These are phyloP conservation scores for Eleusine coracana DNA, from an alignment of 176 grass and related monocot species.

Conservation along the genomic window DNA sequence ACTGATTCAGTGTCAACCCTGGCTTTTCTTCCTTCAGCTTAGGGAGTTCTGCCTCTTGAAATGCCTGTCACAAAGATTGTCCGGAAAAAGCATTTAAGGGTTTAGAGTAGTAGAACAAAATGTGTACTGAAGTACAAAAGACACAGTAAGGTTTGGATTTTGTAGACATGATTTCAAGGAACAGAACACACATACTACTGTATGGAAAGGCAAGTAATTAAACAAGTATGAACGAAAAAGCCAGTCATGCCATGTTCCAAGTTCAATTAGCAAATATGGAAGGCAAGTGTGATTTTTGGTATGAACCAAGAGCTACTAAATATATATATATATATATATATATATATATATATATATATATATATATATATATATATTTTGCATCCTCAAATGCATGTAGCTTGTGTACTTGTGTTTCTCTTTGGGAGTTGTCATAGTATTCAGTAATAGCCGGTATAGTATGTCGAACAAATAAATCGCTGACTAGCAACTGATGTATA, in stretches of 20 bases:
- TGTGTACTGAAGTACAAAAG: neutral
- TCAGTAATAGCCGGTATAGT: neutral
- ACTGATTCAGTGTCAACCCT: conserved; percentile 81
- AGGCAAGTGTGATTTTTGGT: neutral
- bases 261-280: neutral
- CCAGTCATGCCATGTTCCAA: neutral
- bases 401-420: neutral
- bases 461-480: neutral
- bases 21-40: conserved; percentile 99
- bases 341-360: no score
- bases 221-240: neutral
- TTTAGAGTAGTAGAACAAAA: conserved; percentile 34
- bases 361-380: no score
- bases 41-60: conserved; percentile 93
- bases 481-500: neutral
- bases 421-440: neutral
- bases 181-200: neutral
- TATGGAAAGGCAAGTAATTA: neutral
- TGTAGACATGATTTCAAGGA: neutral
- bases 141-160: neutral
- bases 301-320: neutral
- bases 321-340: no score
- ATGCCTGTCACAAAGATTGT: conserved; percentile 55
- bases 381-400: neutral
- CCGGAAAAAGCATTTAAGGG: conserved; percentile 1